Base-by-base conservation (phyloP, 371 early-diverging fungal genomes). In the Mucor mucedo region DNA sequence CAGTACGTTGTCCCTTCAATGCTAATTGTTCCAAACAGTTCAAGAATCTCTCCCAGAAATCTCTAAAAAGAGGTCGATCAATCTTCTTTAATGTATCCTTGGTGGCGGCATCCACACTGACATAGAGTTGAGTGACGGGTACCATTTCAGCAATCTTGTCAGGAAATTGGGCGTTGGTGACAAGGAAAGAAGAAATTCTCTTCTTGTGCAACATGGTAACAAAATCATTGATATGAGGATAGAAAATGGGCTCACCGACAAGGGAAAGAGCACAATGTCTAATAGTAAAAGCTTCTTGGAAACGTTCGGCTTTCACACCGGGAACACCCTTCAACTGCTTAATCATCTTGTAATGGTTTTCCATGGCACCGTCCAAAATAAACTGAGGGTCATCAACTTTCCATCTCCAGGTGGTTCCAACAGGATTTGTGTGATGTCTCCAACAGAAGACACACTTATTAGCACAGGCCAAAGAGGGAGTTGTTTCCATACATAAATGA, bases 401-500 rank as follows among this genome's bases (percentile, higher is more conserved):
- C 93, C 93, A 93, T 55, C 87, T 75, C 90, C 90, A 91, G 29
- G 72, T 69, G 1, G 87, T 89, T 28, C 89, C 91, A 3, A 91
- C 93, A 41, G 90, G 91, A 62, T 93, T 93, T 13, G 91, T 91
- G 41, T 91, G 91, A 70, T 90, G 91, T 65, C 92, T 78, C 92
- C 92, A 93, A 63, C 91, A 91, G 68, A 90, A 91, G 3, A 90
- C 90, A 68, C 91, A 93, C 66, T 91, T 91, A 74, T 93, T 93
- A 14, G 91, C 90, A 64, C 93, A 93, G 10, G 93, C 92, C 50
- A 93, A 70, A 2, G 87, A 84, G 16, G 89, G 89, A 0, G 88
- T 90, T 1, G 87, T 87, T 61, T 89, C 89, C 85, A 87, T 89
- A 70, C 90, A 90, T 54, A 84, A 68, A 70, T 87, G 88, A 42